These are phyloP conservation scores for Ramularia collo-cygni DNA, from an alignment of 2,329 filamentous ascomycete genomes.

Conservation along the genomic window DNA sequence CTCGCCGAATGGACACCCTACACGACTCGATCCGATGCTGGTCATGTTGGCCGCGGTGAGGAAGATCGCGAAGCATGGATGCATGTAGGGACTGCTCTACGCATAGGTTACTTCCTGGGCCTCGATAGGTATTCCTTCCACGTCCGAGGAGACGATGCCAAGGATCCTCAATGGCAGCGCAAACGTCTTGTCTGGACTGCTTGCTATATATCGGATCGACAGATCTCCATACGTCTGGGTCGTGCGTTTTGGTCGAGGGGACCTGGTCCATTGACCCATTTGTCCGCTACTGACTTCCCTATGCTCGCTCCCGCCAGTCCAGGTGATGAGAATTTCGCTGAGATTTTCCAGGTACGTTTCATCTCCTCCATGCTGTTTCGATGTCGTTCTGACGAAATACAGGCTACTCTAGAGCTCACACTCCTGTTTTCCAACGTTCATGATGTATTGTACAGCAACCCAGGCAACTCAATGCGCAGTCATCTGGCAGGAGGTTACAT, in stretches of 20 bases:
- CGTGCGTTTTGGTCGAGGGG: slow-evolving; percentile 69
- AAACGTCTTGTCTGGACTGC: slow-evolving; percentile 63
- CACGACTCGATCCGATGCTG: slow-evolving; percentile 52
- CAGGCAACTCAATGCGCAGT: slow-evolving; percentile 60
- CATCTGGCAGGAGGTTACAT: slow-evolving; percentile 67
- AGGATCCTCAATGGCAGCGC: slow-evolving; percentile 53
- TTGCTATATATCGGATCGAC: slow-evolving; percentile 60
- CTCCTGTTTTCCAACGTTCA: slow-evolving; percentile 68
- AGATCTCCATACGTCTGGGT: slow-evolving; percentile 64
- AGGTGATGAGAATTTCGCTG: slow-evolving; percentile 59
- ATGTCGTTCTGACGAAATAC: slow-evolving; percentile 38
- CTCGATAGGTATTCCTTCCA: slow-evolving; percentile 63
- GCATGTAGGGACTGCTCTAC: slow-evolving; percentile 64
- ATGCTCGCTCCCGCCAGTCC: slow-evolving; percentile 53
- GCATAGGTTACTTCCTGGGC: slow-evolving; percentile 63
- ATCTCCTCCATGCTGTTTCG: too few relatives aligned
- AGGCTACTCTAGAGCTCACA: slow-evolving; percentile 64
- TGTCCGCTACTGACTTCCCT: slow-evolving; percentile 61
- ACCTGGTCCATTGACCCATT: slow-evolving; percentile 58
- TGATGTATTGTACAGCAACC: slow-evolving; percentile 65
- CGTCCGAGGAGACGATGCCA: slow-evolving; percentile 49
- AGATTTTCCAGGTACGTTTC: slow-evolving; percentile 36
- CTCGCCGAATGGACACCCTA: slow-evolving; percentile 69
- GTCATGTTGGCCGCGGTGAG: slow-evolving; percentile 61
- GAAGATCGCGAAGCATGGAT: slow-evolving; percentile 72